Evolutionary conservation across 176 grass and related monocot genomes (phyloP).

Genomic region (Zoysia japonica): DNA sequence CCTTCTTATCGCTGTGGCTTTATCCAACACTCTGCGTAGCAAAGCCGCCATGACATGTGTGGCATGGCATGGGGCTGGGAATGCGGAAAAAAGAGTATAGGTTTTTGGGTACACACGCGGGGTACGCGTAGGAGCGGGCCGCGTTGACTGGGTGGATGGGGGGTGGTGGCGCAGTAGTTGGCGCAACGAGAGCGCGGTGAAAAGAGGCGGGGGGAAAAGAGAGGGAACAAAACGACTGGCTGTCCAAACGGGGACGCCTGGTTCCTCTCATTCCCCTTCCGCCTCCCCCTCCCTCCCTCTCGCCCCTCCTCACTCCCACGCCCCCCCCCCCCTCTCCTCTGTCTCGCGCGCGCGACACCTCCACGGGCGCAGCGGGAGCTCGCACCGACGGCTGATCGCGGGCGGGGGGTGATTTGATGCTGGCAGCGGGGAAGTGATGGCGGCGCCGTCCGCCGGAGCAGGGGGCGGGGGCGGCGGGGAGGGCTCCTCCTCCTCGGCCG

Average conservation of each 20-base stretch:
- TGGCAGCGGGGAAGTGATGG: constrained; percentile 33
- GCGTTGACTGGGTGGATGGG: constrained; percentile 18
- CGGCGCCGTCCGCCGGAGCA: constrained; percentile 45
- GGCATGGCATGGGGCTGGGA: no score
- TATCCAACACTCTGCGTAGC: neutral
- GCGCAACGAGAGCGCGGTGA: constrained; percentile 22
- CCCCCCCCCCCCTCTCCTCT: neutral
- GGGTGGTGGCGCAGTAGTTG: constrained; percentile 13
- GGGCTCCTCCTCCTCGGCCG: constrained; percentile 39
- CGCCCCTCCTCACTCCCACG: no score
- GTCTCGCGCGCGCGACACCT: constrained; percentile 33
- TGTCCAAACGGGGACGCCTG: constrained; percentile 69
- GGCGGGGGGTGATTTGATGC: constrained; percentile 43
- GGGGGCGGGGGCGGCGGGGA: constrained; percentile 39
- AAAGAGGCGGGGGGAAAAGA: neutral
- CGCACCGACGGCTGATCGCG: constrained; percentile 14
- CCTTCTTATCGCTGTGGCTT: neutral
- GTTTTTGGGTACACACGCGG: neutral
- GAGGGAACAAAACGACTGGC: constrained; percentile 65
- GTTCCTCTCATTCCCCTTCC: constrained; percentile 62
- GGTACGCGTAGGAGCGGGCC: neutral
- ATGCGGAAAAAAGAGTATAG: no score
- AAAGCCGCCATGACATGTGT: neutral
- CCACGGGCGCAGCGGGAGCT: constrained; percentile 20
- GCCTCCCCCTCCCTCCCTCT: constrained; percentile 28